These are phyloP conservation scores for Lasiosphaeria miniovina DNA, from an alignment of 495 filamentous ascomycete species.

Conservation along the genomic window DNA sequence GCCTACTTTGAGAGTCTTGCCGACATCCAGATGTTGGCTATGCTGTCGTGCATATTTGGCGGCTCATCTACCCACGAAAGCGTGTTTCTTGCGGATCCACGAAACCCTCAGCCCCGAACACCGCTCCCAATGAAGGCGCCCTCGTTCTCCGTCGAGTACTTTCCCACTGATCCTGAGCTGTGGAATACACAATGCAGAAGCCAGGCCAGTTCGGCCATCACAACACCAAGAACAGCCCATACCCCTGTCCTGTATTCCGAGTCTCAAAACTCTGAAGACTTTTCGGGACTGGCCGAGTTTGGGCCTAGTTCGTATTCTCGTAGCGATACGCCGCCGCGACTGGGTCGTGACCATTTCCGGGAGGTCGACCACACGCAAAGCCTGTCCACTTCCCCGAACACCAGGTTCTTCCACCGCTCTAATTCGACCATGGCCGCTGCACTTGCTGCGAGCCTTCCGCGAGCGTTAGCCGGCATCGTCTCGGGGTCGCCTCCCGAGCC, in stretches of 20 bases:
- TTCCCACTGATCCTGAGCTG: conserved; percentile 57
- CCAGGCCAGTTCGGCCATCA: conserved; percentile 47
- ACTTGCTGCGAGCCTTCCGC: conserved; percentile 68
- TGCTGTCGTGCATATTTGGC: conserved; percentile 85
- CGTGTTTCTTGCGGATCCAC: conserved; percentile 45
- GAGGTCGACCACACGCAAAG: conserved; percentile 49
- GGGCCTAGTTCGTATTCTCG: conserved; percentile 52
- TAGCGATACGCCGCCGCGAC: conserved; percentile 66
- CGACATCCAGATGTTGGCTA: conserved; percentile 91
- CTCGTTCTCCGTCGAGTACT: conserved; percentile 66
- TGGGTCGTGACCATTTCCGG: conserved; percentile 30
- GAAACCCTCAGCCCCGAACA: conserved; percentile 48
- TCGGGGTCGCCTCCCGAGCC: conserved; percentile 69
- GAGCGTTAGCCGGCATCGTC: conserved; percentile 65
- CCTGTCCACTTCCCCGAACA: conserved; percentile 71
- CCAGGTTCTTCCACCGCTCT: conserved; percentile 46
- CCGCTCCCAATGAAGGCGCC: conserved; percentile 64
- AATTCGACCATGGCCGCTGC: conserved; percentile 61
- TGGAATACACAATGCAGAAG: conserved; percentile 50
- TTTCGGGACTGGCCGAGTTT: conserved; percentile 47
- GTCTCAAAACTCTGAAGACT: conserved; percentile 57
- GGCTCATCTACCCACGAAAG: conserved; percentile 55
- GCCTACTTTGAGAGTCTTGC: conserved; percentile 73
- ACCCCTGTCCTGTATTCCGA: conserved; percentile 56
- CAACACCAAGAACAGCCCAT: conserved; percentile 59